Base-by-base conservation (phyloP, 2,329 filamentous ascomycete genomes). In the Aspergillus arachidicola region DNA sequence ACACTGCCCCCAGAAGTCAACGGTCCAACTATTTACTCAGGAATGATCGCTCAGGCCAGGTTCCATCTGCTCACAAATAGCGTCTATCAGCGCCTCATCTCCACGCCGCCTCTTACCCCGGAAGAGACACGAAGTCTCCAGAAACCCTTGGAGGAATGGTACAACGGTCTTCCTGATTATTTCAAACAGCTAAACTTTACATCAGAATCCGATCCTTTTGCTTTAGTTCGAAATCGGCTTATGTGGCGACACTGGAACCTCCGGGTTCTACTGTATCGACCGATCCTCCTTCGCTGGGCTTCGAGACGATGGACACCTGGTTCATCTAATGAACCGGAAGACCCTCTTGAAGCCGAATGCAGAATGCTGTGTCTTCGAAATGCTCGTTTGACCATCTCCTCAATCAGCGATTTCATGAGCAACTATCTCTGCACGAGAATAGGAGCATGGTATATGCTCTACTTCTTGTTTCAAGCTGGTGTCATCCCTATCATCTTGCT, bases 381-480 rank as follows among this genome's bases (percentile, higher is more conserved):
- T 59, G 78, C 80, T 1, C 72, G 78, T 11, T 66, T 79, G 43
- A 80, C 78, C 6, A 81, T 82, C 36, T 72, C 73, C 1, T 79
- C 75, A 4, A 80, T 82, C 48, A 76, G 74, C 1, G 75, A 79
- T 36, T 82, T 78, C 60, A 77, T 80, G 72, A 72, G 75, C 36
- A 76, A 73, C 19, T 74, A 77, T 55, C 71, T 78, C 48, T 77
- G 77, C 60, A 80, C 79, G 2, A 74, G 79, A 62, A 67, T 82
- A 38, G 76, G 76, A 19, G 77, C 75, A 53, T 81, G 79, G 79
- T 81, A 82, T 64, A 79, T 80, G 70, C 71, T 82, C 73, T 78
- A 81, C 67, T 81, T 81, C 65, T 74, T 82, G 45, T 82, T 82
- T 71, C 80, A 82, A 70, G 80, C 80, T 16, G 78, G 75, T 26